A percentile compares a stretch with the other conserved stretches of the same genome.
Evolutionary conservation across 495 filamentous ascomycete genomes (phyloP).

Genomic region (Chaetomium fimeti): DNA sequence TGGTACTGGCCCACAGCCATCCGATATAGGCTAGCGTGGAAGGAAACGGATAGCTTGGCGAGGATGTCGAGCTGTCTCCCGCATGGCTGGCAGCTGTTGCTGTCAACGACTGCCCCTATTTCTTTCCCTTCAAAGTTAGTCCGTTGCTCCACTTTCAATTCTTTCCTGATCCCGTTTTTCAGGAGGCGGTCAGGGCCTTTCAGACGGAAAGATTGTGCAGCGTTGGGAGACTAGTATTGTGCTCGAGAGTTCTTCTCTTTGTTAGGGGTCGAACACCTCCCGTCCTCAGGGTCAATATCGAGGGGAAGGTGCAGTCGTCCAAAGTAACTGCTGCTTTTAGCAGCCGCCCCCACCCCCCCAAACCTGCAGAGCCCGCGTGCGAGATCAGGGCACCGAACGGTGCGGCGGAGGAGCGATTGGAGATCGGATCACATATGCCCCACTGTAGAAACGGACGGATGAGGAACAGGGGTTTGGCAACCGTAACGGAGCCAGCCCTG

Average conservation of each 20-base stretch:
- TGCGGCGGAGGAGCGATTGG: neutral
- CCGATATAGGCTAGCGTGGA: neutral
- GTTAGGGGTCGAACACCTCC: neutral
- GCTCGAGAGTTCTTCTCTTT: slow-evolving; percentile 14
- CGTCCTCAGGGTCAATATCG: neutral
- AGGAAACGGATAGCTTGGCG: slow-evolving; percentile 12
- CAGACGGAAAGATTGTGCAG: slow-evolving; percentile 17
- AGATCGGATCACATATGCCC: neutral
- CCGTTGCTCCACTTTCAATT: neutral
- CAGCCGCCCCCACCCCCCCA: neutral
- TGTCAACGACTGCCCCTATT: slow-evolving; percentile 11
- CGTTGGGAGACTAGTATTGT: slow-evolving; percentile 22
- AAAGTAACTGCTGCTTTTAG: slow-evolving; percentile 8
- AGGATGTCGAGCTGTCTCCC: neutral
- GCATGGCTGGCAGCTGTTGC: slow-evolving; percentile 16
- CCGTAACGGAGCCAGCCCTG: neutral
- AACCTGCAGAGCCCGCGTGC: neutral
- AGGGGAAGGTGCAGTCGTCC: neutral
- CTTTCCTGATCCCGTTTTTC: neutral
- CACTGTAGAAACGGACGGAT: slow-evolving; percentile 1
- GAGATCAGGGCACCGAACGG: slow-evolving; percentile 13
- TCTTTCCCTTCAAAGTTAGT: neutral
- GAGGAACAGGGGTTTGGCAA: neutral
- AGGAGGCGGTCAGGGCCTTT: slow-evolving; percentile 10
- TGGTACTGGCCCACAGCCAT: neutral